Evolutionary conservation across 352 stramenopile genomes (phyloP).

Genomic region (Pythium aquatile): DNA sequence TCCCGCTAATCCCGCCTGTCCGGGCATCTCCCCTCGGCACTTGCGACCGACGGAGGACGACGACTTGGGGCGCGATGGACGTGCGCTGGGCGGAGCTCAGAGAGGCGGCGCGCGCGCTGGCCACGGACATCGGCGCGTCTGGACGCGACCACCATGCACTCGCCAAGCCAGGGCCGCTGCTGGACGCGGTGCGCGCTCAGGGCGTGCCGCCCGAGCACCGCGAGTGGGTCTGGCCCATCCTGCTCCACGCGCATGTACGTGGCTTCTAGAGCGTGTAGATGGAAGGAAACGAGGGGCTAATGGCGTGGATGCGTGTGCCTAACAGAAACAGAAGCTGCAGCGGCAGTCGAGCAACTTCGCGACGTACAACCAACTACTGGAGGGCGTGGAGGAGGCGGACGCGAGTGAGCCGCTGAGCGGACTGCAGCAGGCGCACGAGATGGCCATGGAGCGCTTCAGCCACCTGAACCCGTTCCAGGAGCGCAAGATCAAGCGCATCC

Average conservation of each 20-base stretch:
- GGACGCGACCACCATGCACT: slow-evolving; percentile 74
- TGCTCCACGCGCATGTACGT: slow-evolving; percentile 54
- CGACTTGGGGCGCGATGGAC: slow-evolving; percentile 13
- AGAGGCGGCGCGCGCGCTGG: slow-evolving; percentile 53
- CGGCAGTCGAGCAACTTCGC: slow-evolving; percentile 42
- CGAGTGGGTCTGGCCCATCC: slow-evolving; percentile 77
- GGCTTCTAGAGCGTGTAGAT: not conserved
- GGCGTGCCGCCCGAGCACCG: slow-evolving; percentile 66
- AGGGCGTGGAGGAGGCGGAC: slow-evolving; percentile 30
- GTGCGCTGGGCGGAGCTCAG: slow-evolving; percentile 57
- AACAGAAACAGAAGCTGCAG: slow-evolving; percentile 59
- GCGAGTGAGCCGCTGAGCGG: slow-evolving; percentile 38
- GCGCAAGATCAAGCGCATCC: slow-evolving; percentile 78
- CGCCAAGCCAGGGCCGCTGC: slow-evolving; percentile 37
- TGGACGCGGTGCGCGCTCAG: slow-evolving; percentile 50
- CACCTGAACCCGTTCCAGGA: slow-evolving; percentile 82
- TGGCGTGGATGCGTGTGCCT: no score
- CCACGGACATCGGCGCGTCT: slow-evolving; percentile 51
- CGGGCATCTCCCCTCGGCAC: not conserved
- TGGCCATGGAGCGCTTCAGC: slow-evolving; percentile 75
- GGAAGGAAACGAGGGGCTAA: no score
- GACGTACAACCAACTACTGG: slow-evolving; percentile 57
- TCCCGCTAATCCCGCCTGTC: not conserved
- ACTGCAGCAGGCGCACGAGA: slow-evolving; percentile 67
- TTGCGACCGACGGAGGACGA: slow-evolving; percentile 5